phyloP scores from a whole-genome alignment of 2,329 filamentous ascomycete genomes.

The Colletotrichum horii region DNA sequence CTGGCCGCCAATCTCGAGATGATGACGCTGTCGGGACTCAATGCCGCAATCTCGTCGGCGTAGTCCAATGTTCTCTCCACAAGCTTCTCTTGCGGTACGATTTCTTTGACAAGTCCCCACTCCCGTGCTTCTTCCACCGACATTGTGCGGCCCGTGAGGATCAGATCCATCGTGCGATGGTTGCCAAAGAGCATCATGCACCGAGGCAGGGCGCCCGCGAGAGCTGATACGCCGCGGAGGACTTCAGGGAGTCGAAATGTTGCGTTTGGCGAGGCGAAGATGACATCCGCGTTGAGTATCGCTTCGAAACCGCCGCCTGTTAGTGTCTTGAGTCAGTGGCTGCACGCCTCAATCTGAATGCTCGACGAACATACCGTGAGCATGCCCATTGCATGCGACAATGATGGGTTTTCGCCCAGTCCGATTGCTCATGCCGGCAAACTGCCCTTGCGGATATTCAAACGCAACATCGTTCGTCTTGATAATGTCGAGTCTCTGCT shows the following conservation, averaged over 20 bases:
- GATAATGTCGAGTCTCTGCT: constrained; percentile 44
- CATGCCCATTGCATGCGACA: constrained; percentile 34
- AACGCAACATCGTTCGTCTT: constrained; percentile 30
- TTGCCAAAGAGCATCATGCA: constrained; percentile 37
- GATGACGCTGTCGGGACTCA: constrained; percentile 38
- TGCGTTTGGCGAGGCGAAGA: constrained; percentile 57
- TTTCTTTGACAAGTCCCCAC: constrained; percentile 36
- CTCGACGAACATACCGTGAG: constrained; percentile 31
- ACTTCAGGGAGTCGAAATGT: constrained; percentile 63
- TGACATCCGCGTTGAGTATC: constrained; percentile 56
- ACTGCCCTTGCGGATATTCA: constrained; percentile 38
- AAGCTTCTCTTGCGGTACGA: constrained; percentile 32
- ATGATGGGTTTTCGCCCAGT: constrained; percentile 38
- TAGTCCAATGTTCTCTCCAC: constrained; percentile 33
- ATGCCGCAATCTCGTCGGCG: constrained; percentile 31
- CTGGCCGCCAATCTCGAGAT: constrained; percentile 34
- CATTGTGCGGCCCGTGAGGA: constrained; percentile 31
- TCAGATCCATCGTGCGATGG: constrained; percentile 37
- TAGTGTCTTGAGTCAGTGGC: neutral
- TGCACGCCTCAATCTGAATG: neutral
- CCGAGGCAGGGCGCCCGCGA: constrained; percentile 62
- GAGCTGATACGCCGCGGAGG: constrained; percentile 60
- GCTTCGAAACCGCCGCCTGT: constrained; percentile 37
- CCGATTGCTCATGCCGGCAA: constrained; percentile 38
- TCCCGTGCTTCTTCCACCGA: constrained; percentile 31